These are phyloP conservation scores for Diaporthe batatas DNA, from an alignment of 2,329 filamentous ascomycete genomes.

Conservation along the genomic window DNA sequence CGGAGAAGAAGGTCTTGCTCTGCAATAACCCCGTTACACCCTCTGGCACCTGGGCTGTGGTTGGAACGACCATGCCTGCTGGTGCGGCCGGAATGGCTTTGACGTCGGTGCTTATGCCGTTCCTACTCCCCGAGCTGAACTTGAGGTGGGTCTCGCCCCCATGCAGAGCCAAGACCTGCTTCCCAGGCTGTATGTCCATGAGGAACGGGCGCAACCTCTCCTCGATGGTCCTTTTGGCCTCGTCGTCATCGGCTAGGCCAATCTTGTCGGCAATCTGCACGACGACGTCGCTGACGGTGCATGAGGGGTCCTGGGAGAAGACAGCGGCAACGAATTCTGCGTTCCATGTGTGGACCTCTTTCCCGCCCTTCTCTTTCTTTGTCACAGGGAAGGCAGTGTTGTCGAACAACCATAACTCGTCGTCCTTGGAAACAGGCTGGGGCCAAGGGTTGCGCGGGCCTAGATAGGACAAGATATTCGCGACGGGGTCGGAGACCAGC, in stretches of 20 bases:
- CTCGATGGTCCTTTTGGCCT: constrained; percentile 70
- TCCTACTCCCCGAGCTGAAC: constrained; percentile 77
- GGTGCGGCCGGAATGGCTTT: constrained; percentile 63
- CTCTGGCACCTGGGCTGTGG: constrained; percentile 63
- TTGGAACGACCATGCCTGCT: constrained; percentile 61
- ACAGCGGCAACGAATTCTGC: constrained; percentile 87
- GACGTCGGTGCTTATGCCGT: constrained; percentile 78
- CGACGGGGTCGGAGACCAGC: constrained; percentile 41
- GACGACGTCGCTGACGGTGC: constrained; percentile 76
- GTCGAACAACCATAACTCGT: constrained; percentile 90
- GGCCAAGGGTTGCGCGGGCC: constrained; percentile 69
- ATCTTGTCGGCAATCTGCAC: constrained; percentile 78
- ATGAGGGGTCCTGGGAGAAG: constrained; percentile 79
- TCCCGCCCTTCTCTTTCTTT: constrained; percentile 50
- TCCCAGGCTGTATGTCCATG: constrained; percentile 79
- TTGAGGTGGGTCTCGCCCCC: constrained; percentile 59
- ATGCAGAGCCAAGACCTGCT: constrained; percentile 75
- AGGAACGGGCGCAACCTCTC: constrained; percentile 82
- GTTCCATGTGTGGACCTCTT: constrained; percentile 68
- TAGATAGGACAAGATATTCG: constrained; percentile 63
- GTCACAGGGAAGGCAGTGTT: constrained; percentile 81
- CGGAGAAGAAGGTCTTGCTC: constrained; percentile 81
- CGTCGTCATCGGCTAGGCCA: constrained; percentile 72
- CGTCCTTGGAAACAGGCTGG: constrained; percentile 70
- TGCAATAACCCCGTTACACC: constrained; percentile 68